phyloP scores from a whole-genome alignment of 176 grass and related monocot species.

The Pontederia paniculata region DNA sequence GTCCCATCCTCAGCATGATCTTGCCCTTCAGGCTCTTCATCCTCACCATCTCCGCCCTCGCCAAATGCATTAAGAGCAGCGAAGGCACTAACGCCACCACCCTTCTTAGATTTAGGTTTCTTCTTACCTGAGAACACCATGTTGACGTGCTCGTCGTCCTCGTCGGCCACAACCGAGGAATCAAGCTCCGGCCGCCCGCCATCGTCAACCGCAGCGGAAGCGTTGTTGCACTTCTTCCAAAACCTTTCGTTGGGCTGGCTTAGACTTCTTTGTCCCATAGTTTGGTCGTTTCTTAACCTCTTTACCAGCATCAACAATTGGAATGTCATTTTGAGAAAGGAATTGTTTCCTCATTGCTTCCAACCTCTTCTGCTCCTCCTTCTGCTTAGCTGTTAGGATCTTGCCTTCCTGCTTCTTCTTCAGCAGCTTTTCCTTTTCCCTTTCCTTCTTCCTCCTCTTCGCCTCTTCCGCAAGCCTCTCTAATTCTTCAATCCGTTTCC shows the following conservation, averaged over 20 bases:
- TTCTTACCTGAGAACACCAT: constrained; percentile 84
- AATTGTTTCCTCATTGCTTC: constrained; percentile 91
- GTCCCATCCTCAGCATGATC: constrained; percentile 29
- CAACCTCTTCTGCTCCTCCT: constrained; percentile 77
- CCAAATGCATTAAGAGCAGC: constrained; percentile 41
- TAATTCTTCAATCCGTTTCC: constrained; percentile 37
- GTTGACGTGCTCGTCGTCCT: constrained; percentile 49
- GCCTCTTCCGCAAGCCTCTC: constrained; percentile 77
- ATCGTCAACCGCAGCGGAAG: constrained; percentile 22
- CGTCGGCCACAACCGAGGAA: constrained; percentile 8
- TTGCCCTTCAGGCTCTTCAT: constrained; percentile 7
- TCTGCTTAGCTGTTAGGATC: constrained; percentile 76
- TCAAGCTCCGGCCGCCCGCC: constrained; percentile 29
- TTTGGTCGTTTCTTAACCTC: constrained; percentile 78
- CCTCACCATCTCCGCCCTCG: constrained; percentile 37
- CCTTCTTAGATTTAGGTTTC: constrained; percentile 65
- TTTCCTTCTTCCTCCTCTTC: constrained; percentile 74
- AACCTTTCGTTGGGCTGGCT: constrained; percentile 37
- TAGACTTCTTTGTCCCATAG: constrained; percentile 76
- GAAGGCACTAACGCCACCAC: constrained; percentile 32
- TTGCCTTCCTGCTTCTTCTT: constrained; percentile 92
- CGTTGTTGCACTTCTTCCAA: too few species aligned
- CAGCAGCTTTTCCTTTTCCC: constrained; percentile 72
- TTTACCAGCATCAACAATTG: constrained; percentile 28
- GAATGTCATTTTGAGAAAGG: constrained; percentile 61